These are phyloP conservation scores for Bolboschoenoplectus hybrid DNA, from an alignment of 202 grass and related monocot genomes.

Conservation along the genomic window DNA sequence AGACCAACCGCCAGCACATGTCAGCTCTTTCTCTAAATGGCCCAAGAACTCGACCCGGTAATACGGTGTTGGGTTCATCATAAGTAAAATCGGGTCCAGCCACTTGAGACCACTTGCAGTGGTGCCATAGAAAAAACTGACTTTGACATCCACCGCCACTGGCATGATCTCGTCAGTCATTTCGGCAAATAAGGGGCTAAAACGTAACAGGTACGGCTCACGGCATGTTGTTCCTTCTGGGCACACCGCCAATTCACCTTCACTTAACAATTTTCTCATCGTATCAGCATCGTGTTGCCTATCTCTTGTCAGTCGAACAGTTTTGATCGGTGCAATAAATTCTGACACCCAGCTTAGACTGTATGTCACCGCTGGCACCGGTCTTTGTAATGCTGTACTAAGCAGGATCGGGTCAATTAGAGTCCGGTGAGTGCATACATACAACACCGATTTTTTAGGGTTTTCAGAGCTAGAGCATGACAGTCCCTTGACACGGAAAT, in stretches of 20 bases:
- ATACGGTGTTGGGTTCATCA: conserved; percentile 60
- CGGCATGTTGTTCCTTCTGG: conserved; percentile 95
- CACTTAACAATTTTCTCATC: conserved; percentile 56
- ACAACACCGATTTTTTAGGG: conserved; percentile 47
- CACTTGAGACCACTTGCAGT: conserved; percentile 87
- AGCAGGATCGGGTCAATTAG: conserved; percentile 86
- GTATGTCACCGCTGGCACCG: conserved; percentile 79
- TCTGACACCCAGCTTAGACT: conserved; percentile 79
- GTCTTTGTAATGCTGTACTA: conserved; percentile 48
- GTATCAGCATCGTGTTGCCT: conserved; percentile 61
- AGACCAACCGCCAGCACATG: conserved; percentile 44
- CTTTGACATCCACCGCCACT: conserved; percentile 72
- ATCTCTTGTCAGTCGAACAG: conserved; percentile 72
- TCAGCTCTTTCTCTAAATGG: conserved; percentile 52
- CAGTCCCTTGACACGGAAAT: conserved; percentile 43
- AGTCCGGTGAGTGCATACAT: conserved; percentile 86
- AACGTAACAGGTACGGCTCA: conserved; percentile 81
- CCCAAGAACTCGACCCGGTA: conserved; percentile 73
- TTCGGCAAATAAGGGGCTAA: conserved; percentile 92
- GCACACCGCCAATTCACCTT: conserved; percentile 68
- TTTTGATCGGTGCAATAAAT: conserved; percentile 66
- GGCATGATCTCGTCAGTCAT: conserved; percentile 79
- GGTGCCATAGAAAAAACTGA: conserved; percentile 63
- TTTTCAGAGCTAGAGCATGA: neutral
- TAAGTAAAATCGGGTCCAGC: conserved; percentile 75